Percentiles rank a stretch among this genome's conserved stretches.
phyloP scores from a whole-genome alignment of 768 basidiomycete genomes.

The Coprinopsis sp. region DNA sequence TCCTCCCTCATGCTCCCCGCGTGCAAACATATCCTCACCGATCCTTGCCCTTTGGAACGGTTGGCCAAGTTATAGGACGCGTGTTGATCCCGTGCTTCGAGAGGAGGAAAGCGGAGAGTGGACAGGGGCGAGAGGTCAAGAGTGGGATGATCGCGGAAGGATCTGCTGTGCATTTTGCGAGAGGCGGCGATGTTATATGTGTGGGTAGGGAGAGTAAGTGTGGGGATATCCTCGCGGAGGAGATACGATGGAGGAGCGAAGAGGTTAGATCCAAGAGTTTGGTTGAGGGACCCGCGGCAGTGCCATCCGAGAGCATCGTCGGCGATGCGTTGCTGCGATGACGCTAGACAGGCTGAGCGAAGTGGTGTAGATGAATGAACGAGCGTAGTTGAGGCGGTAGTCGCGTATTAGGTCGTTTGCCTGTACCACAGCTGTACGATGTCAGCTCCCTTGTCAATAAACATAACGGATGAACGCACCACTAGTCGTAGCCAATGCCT shows the following conservation, averaged over 20 bases:
- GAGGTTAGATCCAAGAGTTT: no score
- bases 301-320: slow-evolving; percentile 69
- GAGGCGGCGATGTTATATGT: not conserved
- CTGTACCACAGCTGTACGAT: slow-evolving; percentile 63
- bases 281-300: slow-evolving; percentile 71
- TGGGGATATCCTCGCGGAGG: not conserved
- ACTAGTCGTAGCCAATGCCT: slow-evolving; percentile 80
- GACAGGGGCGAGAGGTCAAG: slow-evolving; percentile 67
- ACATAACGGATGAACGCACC: slow-evolving; percentile 47
- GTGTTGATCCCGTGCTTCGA: slow-evolving; percentile 53
- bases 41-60: slow-evolving; percentile 84
- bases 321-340: slow-evolving; percentile 74
- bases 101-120: slow-evolving; percentile 66
- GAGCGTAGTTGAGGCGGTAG: slow-evolving; percentile 88
- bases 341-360: no score
- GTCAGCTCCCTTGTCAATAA: not conserved
- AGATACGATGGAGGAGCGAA: no score
- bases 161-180: slow-evolving; percentile 27
- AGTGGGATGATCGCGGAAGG: slow-evolving; percentile 83
- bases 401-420: slow-evolving; percentile 67
- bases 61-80: slow-evolving; percentile 79
- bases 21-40: no score
- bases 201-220: no score
- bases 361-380: no score
- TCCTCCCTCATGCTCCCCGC: no score